Percentiles rank a stretch among this genome's conserved stretches.
Evolutionary conservation across 2,329 filamentous ascomycete species (phyloP).

Genomic region (Microascus cirrosus): DNA sequence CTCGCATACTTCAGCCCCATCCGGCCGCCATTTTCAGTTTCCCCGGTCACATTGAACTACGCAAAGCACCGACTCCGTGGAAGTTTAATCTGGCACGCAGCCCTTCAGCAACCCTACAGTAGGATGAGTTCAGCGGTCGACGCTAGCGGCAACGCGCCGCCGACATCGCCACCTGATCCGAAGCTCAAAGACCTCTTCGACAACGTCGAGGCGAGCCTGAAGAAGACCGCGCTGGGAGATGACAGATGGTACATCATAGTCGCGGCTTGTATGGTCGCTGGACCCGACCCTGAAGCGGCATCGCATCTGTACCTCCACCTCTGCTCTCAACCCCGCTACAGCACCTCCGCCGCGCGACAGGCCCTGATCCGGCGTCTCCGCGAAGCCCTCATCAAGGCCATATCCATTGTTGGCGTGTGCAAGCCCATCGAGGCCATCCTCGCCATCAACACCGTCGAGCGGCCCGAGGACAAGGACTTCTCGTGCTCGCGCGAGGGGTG

Average conservation of each 20-base stretch:
- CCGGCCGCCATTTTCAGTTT: no score
- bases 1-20: no score
- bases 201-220: conserved; percentile 6
- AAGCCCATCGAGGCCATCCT: conserved; percentile 51
- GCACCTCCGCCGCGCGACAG: conserved; percentile 29
- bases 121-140: neutral
- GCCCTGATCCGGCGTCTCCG: conserved; percentile 37
- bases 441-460: conserved; percentile 38
- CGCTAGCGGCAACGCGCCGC: neutral
- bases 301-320: conserved; percentile 45
- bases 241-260: conserved; percentile 9
- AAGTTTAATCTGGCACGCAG: no score
- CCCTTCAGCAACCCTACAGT: no score
- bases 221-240: conserved; percentile 3
- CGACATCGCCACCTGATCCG: neutral
- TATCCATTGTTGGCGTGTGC: conserved; percentile 47
- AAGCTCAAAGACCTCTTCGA: conserved; percentile 5
- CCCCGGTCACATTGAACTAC: no score
- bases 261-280: conserved; percentile 7
- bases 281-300: conserved; percentile 28
- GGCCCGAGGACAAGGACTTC: conserved; percentile 44
- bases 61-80: no score
- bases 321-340: conserved; percentile 32
- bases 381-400: conserved; percentile 48
- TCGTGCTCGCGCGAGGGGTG: conserved; percentile 42